Evolutionary conservation across 768 basidiomycete genomes (phyloP).

Genomic region (Calvatia gigantea): DNA sequence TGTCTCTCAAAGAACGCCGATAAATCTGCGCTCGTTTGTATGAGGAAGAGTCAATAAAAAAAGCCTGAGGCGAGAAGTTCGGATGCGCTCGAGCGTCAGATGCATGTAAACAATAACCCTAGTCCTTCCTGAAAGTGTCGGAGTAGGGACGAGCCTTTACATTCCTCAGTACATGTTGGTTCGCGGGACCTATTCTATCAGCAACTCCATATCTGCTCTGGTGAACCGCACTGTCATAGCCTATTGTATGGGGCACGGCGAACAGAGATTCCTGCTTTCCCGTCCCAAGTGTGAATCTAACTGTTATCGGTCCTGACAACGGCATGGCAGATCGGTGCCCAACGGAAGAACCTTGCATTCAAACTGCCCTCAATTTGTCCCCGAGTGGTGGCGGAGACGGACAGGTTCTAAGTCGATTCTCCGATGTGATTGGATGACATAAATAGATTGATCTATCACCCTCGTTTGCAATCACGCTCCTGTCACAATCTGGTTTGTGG

Average conservation of each 20-base stretch:
- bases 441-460: constrained; percentile 8
- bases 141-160: too few relatives aligned
- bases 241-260: not conserved
- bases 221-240: too few relatives aligned
- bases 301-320: not conserved
- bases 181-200: too few relatives aligned
- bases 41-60: too few relatives aligned
- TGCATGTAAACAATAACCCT: too few relatives aligned
- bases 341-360: not conserved
- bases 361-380: not conserved
- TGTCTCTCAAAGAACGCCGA: too few relatives aligned
- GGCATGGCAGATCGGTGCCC: not conserved
- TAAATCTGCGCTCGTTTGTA: too few relatives aligned
- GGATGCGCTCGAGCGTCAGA: too few relatives aligned
- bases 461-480: constrained; percentile 10
- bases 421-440: constrained; percentile 11
- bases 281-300: not conserved
- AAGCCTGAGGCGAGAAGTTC: too few relatives aligned
- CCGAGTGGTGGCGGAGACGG: constrained; percentile 2
- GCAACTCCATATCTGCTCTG: too few relatives aligned
- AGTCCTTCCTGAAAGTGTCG: too few relatives aligned
- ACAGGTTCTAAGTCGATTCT: not conserved
- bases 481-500: constrained; percentile 8
- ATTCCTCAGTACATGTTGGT: too few relatives aligned
- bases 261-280: not conserved